phyloP scores from a whole-genome alignment of 1,284 basidiomycete species.

The Somion occarium region DNA sequence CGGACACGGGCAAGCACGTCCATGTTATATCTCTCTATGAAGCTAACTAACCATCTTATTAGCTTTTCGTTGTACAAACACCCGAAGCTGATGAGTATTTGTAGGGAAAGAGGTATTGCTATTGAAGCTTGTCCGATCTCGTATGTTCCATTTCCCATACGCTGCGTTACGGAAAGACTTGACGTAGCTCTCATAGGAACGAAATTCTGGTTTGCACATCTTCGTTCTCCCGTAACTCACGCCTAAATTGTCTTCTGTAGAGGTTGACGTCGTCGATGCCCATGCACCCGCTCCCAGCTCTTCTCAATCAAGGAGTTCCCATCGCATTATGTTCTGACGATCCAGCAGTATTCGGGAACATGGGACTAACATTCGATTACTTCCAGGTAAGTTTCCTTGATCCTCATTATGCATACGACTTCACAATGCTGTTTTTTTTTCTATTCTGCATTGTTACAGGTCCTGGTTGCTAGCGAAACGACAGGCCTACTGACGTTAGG shows the following conservation, averaged over 20 bases:
- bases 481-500: slow-evolving; percentile 57
- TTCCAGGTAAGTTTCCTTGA: slow-evolving; percentile 50
- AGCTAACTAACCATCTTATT: not conserved
- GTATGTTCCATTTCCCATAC: slow-evolving; percentile 34
- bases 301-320: slow-evolving; percentile 66
- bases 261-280: slow-evolving; percentile 71
- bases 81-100: slow-evolving; percentile 63
- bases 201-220: slow-evolving; percentile 52
- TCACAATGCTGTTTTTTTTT: not conserved
- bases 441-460: slow-evolving; percentile 29
- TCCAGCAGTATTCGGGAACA: slow-evolving; percentile 71
- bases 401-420: not conserved
- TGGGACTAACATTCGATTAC: slow-evolving; percentile 70
- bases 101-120: slow-evolving; percentile 57
- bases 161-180: slow-evolving; percentile 2
- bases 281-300: slow-evolving; percentile 63
- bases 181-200: slow-evolving; percentile 42
- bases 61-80: slow-evolving; percentile 74
- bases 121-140: slow-evolving; percentile 73
- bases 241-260: slow-evolving; percentile 26
- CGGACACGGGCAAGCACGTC: slow-evolving; percentile 59
- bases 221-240: not conserved
- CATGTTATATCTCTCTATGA: not conserved
- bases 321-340: slow-evolving; percentile 72
- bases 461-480: slow-evolving; percentile 61